Conservation (phyloP, 306 rosid species). For the Rubus parviflorus region DNA sequence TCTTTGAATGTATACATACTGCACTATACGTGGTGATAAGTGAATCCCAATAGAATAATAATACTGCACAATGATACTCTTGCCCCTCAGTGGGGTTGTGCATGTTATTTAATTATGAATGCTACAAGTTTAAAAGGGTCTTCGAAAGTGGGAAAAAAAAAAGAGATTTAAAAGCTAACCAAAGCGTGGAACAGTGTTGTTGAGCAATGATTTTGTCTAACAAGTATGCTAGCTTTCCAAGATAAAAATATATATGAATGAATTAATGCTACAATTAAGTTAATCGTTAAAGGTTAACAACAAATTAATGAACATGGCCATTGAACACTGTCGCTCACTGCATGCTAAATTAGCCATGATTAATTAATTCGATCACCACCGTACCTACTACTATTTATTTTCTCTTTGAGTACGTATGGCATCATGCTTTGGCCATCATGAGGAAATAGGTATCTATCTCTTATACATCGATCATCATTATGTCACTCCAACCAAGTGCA, state of each 20-base stretch:
- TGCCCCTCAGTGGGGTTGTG: not conserved
- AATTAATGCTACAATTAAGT: not conserved
- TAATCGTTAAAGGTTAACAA: constrained; percentile 6
- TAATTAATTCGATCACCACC: too few species aligned
- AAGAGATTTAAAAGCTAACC: constrained; percentile 21
- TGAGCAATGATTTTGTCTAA: constrained; percentile 54
- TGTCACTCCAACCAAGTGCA: constrained; percentile 47
- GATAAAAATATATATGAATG: not conserved
- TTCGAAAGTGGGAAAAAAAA: constrained; percentile 23
- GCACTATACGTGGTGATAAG: not conserved
- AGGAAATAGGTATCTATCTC: constrained; percentile 32
- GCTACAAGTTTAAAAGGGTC: constrained; percentile 17
- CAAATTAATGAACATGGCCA: constrained; percentile 25
- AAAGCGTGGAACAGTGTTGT: constrained; percentile 41
- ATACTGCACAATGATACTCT: constrained; percentile 14
- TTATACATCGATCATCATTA: constrained; percentile 41
- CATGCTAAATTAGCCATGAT: not conserved
- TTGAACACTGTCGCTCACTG: constrained; percentile 19
- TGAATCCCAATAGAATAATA: constrained; percentile 1
- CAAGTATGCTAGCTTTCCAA: constrained; percentile 35
- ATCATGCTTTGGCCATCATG: constrained; percentile 29
- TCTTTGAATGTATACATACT: not conserved
- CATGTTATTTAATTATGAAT: constrained; percentile 1
- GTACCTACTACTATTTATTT: not conserved
- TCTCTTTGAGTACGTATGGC: not conserved